Evolutionary conservation across 108 stramenopile genomes (phyloP).

Genomic region (Skeletonema menzelii): DNA sequence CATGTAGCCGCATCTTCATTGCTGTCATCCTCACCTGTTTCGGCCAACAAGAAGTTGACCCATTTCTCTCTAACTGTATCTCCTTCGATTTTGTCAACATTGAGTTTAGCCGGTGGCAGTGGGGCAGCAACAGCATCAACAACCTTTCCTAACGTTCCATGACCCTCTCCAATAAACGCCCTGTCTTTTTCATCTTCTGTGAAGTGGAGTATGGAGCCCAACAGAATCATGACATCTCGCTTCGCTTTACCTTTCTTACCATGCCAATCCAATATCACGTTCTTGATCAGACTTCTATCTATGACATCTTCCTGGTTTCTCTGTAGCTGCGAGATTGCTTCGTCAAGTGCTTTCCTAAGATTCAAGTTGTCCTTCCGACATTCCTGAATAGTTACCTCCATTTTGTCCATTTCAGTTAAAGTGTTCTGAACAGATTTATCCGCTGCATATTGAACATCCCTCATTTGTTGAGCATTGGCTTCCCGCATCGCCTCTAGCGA

Average conservation of each 20-base stretch:
- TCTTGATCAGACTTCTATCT: conserved; percentile 87
- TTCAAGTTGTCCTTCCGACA: conserved; percentile 73
- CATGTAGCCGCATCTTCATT: not conserved
- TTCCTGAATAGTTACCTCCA: conserved; percentile 55
- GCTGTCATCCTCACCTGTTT: conserved; percentile 66
- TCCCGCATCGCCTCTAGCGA: conserved; percentile 62
- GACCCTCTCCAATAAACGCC: conserved; percentile 62
- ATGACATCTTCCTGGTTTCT: conserved; percentile 90
- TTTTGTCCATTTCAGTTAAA: conserved; percentile 58
- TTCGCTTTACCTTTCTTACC: conserved; percentile 66
- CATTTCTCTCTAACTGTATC: conserved; percentile 87
- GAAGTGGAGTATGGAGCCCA: conserved; percentile 86
- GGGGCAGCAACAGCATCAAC: conserved; percentile 73
- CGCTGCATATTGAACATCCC: conserved; percentile 59
- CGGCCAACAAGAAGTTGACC: conserved; percentile 83
- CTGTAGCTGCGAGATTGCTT: conserved; percentile 86
- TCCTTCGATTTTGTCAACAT: conserved; percentile 80
- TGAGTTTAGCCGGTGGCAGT: conserved; percentile 72
- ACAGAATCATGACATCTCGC: conserved; percentile 79
- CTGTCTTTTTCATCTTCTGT: conserved; percentile 85
- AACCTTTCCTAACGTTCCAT: conserved; percentile 43
- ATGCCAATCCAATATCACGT: conserved; percentile 89
- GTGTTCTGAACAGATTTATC: conserved; percentile 60
- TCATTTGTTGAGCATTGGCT: conserved; percentile 61
- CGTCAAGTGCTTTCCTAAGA: conserved; percentile 78